These are phyloP conservation scores for Sapria himalayana DNA, from an alignment of 345 rosid genomes.

Conservation along the genomic window DNA sequence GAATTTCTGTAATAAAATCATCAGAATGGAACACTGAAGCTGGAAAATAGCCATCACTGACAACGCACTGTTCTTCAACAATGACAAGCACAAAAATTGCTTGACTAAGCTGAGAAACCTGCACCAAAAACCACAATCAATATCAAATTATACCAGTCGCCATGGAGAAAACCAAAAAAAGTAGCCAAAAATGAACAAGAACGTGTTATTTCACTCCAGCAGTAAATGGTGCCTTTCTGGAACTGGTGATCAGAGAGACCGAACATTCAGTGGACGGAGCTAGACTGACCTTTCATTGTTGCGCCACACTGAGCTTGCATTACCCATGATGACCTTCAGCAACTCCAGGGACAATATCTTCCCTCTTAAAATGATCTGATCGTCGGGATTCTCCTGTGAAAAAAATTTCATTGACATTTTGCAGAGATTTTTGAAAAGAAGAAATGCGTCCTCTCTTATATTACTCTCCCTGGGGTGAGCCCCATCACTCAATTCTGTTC, in stretches of 20 bases:
- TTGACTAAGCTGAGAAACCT: constrained; percentile 76
- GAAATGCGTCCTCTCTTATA: constrained; percentile 76
- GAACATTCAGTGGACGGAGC: background rate
- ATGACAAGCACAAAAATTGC: constrained; percentile 76
- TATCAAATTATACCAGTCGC: background rate
- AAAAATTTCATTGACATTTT: constrained; percentile 91
- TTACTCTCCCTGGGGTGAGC: constrained; percentile 23
- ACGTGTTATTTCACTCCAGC: no score
- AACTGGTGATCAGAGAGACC: background rate
- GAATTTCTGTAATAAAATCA: constrained; percentile 49
- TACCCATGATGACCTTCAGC: constrained; percentile 56
- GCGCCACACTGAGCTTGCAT: constrained; percentile 61
- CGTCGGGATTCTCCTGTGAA: constrained; percentile 73
- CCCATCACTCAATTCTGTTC: constrained; percentile 16
- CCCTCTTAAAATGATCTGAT: constrained; percentile 81
- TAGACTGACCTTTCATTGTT: constrained; percentile 47
- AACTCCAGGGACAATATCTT: constrained; percentile 66
- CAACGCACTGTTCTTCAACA: constrained; percentile 86
- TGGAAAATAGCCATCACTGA: constrained; percentile 90
- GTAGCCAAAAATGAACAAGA: background rate
- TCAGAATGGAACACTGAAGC: constrained; percentile 82
- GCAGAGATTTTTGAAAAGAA: constrained; percentile 65
- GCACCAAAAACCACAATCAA: constrained; percentile 10
- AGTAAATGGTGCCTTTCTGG: background rate
- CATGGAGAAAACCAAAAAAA: background rate